Base-by-base conservation (phyloP, 2,329 filamentous ascomycete genomes). In the Scopulariopsis brevicaulis region DNA sequence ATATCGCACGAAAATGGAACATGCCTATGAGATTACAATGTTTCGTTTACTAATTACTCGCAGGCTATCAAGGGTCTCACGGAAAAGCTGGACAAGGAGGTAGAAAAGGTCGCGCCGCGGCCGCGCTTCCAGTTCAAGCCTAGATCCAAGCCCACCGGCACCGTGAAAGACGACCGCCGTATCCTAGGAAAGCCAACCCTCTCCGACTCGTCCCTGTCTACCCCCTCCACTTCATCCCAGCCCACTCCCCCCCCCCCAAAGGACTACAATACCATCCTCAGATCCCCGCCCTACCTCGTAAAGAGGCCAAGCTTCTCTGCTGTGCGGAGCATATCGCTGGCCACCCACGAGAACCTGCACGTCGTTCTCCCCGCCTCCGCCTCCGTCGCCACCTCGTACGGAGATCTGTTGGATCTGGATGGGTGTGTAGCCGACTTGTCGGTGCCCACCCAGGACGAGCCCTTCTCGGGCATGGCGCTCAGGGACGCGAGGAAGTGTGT, bases 401-500 rank as follows among this genome's bases (percentile, higher is more conserved):
- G 87, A 2, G 86, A 84, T 14, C 73, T 96, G 34, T 87, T 85
- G 0, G 81, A 86, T 54, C 73, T 96, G 22, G 74, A 74, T 1
- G 76, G 77, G 57, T 94, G 89, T 68, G 80, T 96, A 10, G 81
- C 96, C 55, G 89, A 96, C 70, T 86, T 96, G 78, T 88, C 87
- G 0, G 77, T 82, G 20, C 84, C 88, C 0, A 82, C 82, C 0
- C 64, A 64, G 2, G 65, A 68, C 8, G 79, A 79, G 2, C 83
- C 87, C 0, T 94, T 95, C 64, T 85, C 89, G 3, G 86, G 83
- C 34, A 72, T 84, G 51, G 72, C 72, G 20, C 74, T 96, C 59
- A 89, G 87, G 64, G 79, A 86, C 63, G 82, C 96, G 60, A 75
- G 77, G 28, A 73, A 81, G 51, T 89, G 86, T 55, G 74, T 97